Conservation (phyloP, 2,329 filamentous ascomycete genomes). For the Exserohilum turcica region DNA sequence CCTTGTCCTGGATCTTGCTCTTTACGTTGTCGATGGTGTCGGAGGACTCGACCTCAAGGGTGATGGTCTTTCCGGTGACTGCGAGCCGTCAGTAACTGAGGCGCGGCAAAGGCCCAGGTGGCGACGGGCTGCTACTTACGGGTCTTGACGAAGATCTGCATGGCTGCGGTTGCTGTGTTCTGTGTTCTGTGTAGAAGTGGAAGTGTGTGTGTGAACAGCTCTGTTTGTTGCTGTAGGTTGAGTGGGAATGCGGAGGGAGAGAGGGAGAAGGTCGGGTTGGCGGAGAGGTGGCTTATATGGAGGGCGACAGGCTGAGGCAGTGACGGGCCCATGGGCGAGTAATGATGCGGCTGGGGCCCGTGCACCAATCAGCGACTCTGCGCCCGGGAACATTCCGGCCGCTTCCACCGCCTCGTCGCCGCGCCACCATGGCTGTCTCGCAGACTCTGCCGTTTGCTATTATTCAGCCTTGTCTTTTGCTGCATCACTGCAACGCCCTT, state of each 20-base stretch:
- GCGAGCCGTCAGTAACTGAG: conserved; percentile 40
- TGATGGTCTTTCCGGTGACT: conserved; percentile 72
- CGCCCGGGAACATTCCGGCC: conserved; percentile 43
- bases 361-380: conserved; percentile 39
- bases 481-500: not conserved
- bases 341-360: conserved; percentile 40
- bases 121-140: conserved; percentile 63
- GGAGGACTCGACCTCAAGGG: conserved; percentile 69
- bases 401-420: conserved; percentile 14
- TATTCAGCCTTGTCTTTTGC: conserved; percentile 18
- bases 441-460: conserved; percentile 17
- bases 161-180: conserved; percentile 47
- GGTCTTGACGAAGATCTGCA: conserved; percentile 99
- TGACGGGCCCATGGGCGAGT: conserved; percentile 38
- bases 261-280: conserved; percentile 19
- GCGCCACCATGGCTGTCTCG: conserved; percentile 3
- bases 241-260: conserved; percentile 25
- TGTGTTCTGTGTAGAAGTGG: conserved; percentile 7
- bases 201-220: conserved; percentile 14
- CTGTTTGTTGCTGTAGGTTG: conserved; percentile 10
- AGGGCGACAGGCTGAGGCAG: conserved; percentile 40
- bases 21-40: conserved; percentile 98
- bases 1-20: conserved; percentile 97
- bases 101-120: conserved; percentile 19
- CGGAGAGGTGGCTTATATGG: conserved; percentile 39